Evolutionary conservation across 176 grass and related monocot species (phyloP).

Genomic region (Ensete glaucum): DNA sequence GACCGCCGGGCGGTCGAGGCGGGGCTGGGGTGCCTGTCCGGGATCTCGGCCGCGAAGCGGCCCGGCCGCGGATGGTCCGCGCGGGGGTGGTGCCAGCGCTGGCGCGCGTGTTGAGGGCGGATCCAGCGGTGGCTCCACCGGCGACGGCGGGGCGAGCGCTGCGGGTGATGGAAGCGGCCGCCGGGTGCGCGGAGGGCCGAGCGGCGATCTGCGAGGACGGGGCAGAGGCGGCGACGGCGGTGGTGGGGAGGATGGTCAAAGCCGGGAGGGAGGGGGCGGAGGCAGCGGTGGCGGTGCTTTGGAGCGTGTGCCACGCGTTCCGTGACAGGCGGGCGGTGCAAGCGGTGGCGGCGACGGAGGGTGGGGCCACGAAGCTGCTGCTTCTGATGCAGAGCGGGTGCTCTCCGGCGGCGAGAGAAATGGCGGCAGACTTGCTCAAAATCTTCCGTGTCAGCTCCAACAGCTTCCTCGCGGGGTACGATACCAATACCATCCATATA

Average conservation of each 20-base stretch:
- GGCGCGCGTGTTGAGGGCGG: constrained; percentile 26
- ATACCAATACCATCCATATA: constrained; percentile 88
- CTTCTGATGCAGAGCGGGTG: constrained; percentile 81
- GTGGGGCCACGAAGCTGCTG: constrained; percentile 30
- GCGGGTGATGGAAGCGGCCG: constrained; percentile 59
- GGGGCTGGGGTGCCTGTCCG: constrained; percentile 39
- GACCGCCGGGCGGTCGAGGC: constrained; percentile 35
- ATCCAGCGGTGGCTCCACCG: constrained; percentile 1
- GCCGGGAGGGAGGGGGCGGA: constrained; percentile 1
- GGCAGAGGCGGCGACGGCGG: constrained; percentile 28
- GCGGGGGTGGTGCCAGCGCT: constrained; percentile 39
- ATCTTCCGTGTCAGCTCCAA: constrained; percentile 71
- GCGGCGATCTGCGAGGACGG: constrained; percentile 56
- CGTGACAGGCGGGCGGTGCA: constrained; percentile 4
- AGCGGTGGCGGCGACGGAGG: not conserved
- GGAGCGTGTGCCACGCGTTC: constrained; percentile 16
- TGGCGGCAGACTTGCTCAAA: constrained; percentile 79
- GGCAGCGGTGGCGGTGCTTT: constrained; percentile 13
- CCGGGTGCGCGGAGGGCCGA: constrained; percentile 69
- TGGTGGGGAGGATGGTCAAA: constrained; percentile 65
- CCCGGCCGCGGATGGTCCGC: constrained; percentile 48
- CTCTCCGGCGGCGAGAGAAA: constrained; percentile 61
- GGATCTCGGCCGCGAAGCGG: constrained; percentile 32
- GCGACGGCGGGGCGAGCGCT: constrained; percentile 24
- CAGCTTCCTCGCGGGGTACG: constrained; percentile 84